Evolutionary conservation across 2,329 filamentous ascomycete species (phyloP).

Genomic region (Penicillium sp.): DNA sequence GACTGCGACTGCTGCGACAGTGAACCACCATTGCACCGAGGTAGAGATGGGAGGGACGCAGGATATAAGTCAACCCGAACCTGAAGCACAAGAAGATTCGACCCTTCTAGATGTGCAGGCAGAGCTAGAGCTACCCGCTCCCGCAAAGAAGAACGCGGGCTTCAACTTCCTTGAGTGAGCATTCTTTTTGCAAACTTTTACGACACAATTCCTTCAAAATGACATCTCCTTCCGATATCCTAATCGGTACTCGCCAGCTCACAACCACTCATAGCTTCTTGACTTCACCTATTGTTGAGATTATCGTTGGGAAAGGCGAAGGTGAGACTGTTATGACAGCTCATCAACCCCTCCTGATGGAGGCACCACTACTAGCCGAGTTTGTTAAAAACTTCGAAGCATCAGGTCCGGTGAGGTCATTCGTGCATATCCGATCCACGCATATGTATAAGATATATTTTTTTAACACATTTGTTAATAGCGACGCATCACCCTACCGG

Average conservation of each 20-base stretch:
- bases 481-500: constrained; percentile 65
- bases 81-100: constrained; percentile 21
- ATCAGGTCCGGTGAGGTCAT: constrained; percentile 57
- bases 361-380: constrained; percentile 72
- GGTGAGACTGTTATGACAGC: constrained; percentile 66
- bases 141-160: constrained; percentile 19
- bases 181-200: background rate
- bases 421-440: background rate
- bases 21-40: constrained; percentile 17
- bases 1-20: constrained; percentile 8
- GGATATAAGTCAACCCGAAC: constrained; percentile 12
- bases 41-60: constrained; percentile 27
- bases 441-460: too few relatives aligned
- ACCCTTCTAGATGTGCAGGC: constrained; percentile 21
- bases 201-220: background rate
- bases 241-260: constrained; percentile 1
- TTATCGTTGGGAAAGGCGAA: constrained; percentile 63
- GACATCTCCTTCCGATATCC: background rate
- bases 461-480: constrained; percentile 35
- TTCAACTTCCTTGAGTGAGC: constrained; percentile 34
- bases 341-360: constrained; percentile 71
- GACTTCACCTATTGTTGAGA: constrained; percentile 65
- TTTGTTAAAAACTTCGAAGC: constrained; percentile 61
- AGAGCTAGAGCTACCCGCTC: constrained; percentile 7
- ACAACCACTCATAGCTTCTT: constrained; percentile 50